Percentiles rank a stretch among this genome's conserved stretches.
These are phyloP conservation scores for Globisporangium mamillatum DNA, from an alignment of 352 stramenopile species.

Conservation along the genomic window DNA sequence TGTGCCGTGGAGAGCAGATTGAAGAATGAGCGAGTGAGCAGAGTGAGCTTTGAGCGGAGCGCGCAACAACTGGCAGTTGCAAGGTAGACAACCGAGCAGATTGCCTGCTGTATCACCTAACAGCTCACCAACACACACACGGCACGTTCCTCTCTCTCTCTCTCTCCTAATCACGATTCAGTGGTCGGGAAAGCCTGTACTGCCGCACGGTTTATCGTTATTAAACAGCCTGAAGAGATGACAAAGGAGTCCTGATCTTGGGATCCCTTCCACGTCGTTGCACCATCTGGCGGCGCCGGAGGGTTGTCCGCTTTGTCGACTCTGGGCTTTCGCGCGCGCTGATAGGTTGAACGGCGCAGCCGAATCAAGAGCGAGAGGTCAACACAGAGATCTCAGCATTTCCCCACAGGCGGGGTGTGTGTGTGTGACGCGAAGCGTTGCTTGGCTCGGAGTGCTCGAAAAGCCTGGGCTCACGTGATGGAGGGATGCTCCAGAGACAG, in stretches of 20 bases:
- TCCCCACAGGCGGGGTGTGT: background rate
- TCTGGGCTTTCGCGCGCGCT: background rate
- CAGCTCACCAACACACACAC: background rate
- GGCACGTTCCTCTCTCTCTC: background rate
- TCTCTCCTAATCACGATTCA: slow-evolving; percentile 3
- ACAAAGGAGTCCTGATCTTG: background rate
- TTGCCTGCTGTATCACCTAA: slow-evolving; percentile 1
- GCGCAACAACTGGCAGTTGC: background rate
- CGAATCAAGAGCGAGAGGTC: background rate
- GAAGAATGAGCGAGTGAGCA: slow-evolving; percentile 1
- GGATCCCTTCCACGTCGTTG: background rate
- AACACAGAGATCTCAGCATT: background rate
- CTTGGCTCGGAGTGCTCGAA: slow-evolving; percentile 1
- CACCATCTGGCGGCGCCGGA: background rate
- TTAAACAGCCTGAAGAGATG: background rate
- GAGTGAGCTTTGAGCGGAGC: background rate
- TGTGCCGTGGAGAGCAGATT: slow-evolving; percentile 11
- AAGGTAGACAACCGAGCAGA: background rate
- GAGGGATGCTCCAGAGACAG: slow-evolving; percentile 13
- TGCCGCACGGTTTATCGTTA: background rate
- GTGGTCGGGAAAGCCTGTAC: slow-evolving; percentile 3
- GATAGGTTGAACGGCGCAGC: background rate
- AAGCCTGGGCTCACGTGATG: background rate
- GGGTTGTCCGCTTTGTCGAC: background rate
- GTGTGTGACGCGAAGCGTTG: background rate